Percentiles rank a stretch among this genome's conserved stretches.
Evolutionary conservation across 768 basidiomycete genomes (phyloP).

Genomic region (Erythrobasidium yunnanense): DNA sequence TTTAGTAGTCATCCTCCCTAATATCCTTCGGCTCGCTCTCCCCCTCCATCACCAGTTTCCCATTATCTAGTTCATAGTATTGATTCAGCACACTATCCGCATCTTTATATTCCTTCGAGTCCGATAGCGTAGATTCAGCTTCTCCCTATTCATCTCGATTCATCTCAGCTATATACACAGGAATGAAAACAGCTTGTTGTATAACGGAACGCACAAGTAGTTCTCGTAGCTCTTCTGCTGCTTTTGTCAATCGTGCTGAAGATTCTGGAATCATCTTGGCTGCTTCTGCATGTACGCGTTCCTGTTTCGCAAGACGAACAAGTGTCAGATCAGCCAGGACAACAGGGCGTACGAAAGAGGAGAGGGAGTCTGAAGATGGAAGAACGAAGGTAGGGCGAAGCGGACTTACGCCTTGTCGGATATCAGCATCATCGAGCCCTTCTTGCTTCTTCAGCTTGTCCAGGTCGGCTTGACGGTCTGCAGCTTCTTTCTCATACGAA

Average conservation of each 20-base stretch:
- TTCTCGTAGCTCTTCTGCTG: constrained; percentile 20
- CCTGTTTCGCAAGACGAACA: neutral
- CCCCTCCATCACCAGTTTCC: constrained; percentile 8
- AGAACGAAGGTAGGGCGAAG: neutral
- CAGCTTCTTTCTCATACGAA: constrained; percentile 11
- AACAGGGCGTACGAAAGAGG: neutral
- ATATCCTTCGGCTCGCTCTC: constrained; percentile 22
- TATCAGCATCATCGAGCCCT: constrained; percentile 6
- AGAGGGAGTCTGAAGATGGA: neutral
- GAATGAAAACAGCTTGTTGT: neutral
- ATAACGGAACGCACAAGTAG: constrained; percentile 5
- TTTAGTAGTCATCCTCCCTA: constrained; percentile 14
- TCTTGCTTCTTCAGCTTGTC: neutral
- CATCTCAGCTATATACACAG: neutral
- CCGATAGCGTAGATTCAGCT: neutral
- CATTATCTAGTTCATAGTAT: constrained; percentile 15
- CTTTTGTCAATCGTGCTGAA: neutral
- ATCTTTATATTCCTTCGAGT: constrained; percentile 21
- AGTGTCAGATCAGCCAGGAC: neutral
- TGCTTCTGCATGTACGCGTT: constrained; percentile 17
- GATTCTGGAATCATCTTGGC: constrained; percentile 24
- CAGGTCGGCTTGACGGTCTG: neutral
- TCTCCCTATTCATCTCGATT: neutral
- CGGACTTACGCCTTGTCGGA: constrained; percentile 5
- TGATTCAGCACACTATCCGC: neutral